Percentiles rank a stretch among this genome's conserved stretches.
phyloP scores from a whole-genome alignment of 1,284 basidiomycete species.

The Ustilago trichophora region DNA sequence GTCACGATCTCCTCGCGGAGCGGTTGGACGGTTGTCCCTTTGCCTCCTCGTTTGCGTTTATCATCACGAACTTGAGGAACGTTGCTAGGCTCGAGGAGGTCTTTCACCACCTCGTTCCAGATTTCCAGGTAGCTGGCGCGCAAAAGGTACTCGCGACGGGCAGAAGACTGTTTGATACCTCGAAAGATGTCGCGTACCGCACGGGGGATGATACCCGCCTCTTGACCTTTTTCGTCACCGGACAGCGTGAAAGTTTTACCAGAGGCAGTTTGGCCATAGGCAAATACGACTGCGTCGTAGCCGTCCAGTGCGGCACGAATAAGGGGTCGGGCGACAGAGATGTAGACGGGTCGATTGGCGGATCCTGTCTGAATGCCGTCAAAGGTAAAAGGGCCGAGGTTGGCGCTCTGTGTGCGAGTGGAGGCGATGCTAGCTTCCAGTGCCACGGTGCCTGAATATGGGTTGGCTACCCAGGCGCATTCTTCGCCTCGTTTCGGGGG shows the following conservation, averaged over 20 bases:
- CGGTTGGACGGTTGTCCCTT: constrained; percentile 72
- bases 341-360: constrained; percentile 85
- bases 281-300: constrained; percentile 61
- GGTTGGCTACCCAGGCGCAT: constrained; percentile 55
- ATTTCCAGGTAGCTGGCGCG: constrained; percentile 87
- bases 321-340: constrained; percentile 82
- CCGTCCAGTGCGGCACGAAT: constrained; percentile 69
- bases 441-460: constrained; percentile 36
- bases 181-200: constrained; percentile 65
- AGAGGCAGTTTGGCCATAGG: constrained; percentile 67
- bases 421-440: constrained; percentile 46
- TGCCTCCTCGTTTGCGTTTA: constrained; percentile 28
- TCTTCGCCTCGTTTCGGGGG: constrained; percentile 48
- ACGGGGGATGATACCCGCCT: constrained; percentile 59
- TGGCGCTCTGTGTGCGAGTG: constrained; percentile 40
- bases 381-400: constrained; percentile 56
- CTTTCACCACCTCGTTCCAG: constrained; percentile 93
- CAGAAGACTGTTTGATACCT: constrained; percentile 66
- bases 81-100: constrained; percentile 81
- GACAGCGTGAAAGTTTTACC: constrained; percentile 58
- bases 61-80: constrained; percentile 60
- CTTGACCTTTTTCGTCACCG: constrained; percentile 68
- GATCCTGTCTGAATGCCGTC: constrained; percentile 82
- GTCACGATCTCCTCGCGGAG: constrained; percentile 91
- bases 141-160: constrained; percentile 82